Conservation (phyloP, 371 early-diverging fungal species). For the Chytridiales sp. region DNA sequence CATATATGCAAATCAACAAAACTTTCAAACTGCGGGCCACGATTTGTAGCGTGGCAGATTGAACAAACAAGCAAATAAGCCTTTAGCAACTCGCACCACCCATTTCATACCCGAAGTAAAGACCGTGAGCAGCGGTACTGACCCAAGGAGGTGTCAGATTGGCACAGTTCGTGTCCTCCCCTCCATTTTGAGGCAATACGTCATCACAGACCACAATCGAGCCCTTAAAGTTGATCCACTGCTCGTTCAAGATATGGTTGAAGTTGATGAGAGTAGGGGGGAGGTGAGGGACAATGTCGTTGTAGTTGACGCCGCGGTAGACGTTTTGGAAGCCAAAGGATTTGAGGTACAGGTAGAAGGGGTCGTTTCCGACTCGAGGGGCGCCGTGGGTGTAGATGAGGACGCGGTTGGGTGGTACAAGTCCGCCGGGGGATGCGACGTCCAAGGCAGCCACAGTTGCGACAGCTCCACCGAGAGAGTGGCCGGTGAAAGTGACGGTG, state of each 20-base stretch:
- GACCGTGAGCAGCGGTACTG: slow-evolving; percentile 4
- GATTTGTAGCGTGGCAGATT: background rate
- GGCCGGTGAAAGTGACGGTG: slow-evolving; percentile 34
- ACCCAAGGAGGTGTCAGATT: slow-evolving; percentile 7
- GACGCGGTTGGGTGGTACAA: slow-evolving; percentile 16
- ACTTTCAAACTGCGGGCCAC: no score
- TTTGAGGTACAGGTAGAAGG: slow-evolving; percentile 27
- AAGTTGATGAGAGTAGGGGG: slow-evolving; percentile 25
- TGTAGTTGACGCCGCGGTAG: slow-evolving; percentile 31
- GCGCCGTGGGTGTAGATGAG: slow-evolving; percentile 27
- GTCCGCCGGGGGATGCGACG: slow-evolving; percentile 14
- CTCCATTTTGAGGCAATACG: background rate
- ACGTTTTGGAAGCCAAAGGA: slow-evolving; percentile 19
- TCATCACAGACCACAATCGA: slow-evolving; percentile 19
- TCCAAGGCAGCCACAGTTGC: slow-evolving; percentile 33
- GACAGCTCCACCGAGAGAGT: slow-evolving; percentile 45
- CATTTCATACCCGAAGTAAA: slow-evolving; percentile 10
- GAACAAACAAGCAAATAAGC: background rate
- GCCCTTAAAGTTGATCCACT: slow-evolving; percentile 23
- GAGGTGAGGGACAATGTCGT: slow-evolving; percentile 39
- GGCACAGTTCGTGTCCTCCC: slow-evolving; percentile 19
- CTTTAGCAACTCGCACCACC: slow-evolving; percentile 8
- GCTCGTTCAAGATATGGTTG: slow-evolving; percentile 20
- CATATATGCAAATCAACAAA: no score
- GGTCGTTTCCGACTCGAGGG: slow-evolving; percentile 43